These are phyloP conservation scores for Alternaria sp. DNA, from an alignment of 2,329 filamentous ascomycete species.

Conservation along the genomic window DNA sequence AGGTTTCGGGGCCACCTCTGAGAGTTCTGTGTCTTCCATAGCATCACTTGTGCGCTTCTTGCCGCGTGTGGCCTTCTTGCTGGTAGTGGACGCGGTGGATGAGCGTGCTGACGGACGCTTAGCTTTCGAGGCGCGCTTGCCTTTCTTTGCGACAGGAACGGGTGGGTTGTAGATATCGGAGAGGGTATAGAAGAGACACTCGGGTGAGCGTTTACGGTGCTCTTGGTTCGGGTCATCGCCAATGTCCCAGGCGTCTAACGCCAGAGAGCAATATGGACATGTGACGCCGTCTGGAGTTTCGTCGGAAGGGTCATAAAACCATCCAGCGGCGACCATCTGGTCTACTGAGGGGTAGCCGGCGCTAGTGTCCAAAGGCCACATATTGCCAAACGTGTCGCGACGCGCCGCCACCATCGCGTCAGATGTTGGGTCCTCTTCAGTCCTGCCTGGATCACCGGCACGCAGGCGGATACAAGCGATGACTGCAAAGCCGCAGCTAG, in stretches of 20 bases:
- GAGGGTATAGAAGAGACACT: constrained; percentile 84
- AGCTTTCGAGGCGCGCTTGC: constrained; percentile 38
- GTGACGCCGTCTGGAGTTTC: constrained; percentile 90
- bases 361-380: constrained; percentile 81
- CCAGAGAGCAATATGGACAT: constrained; percentile 89
- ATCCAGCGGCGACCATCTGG: constrained; percentile 88
- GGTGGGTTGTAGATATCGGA: constrained; percentile 61
- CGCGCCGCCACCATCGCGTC: constrained; percentile 78
- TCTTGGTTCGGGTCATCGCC: constrained; percentile 92
- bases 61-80: constrained; percentile 27
- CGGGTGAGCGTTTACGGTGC: constrained; percentile 79
- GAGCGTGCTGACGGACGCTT: constrained; percentile 39
- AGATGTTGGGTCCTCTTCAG: constrained; percentile 78
- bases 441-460: constrained; percentile 68
- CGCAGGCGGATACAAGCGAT: constrained; percentile 63
- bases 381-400: constrained; percentile 80
- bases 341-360: constrained; percentile 57
- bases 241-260: constrained; percentile 93
- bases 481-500: constrained; percentile 87
- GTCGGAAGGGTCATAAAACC: constrained; percentile 87
- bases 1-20: not conserved
- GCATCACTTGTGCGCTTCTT: constrained; percentile 22
- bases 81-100: constrained; percentile 22
- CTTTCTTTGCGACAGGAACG: constrained; percentile 34
- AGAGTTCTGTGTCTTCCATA: not conserved